These are phyloP conservation scores for Pythium periplocum DNA, from an alignment of 352 stramenopile genomes.

Conservation along the genomic window DNA sequence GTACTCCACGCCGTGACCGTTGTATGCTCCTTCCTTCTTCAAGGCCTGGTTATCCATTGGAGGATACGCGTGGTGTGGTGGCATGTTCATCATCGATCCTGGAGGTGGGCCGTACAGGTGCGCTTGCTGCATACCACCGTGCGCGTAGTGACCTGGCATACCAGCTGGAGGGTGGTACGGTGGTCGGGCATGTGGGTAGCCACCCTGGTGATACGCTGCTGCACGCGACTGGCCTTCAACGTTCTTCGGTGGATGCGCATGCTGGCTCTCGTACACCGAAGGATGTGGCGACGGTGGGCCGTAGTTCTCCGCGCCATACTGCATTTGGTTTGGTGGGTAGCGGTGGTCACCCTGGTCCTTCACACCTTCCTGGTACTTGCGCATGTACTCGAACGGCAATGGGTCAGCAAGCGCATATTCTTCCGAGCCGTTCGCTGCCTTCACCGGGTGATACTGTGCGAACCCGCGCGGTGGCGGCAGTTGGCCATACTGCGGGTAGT, in stretches of 20 bases:
- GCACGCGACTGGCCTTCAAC: conserved; percentile 16
- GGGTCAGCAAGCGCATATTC: conserved; percentile 69
- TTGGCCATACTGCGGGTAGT: conserved; percentile 19
- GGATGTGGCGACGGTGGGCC: conserved; percentile 16
- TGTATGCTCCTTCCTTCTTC: conserved; percentile 27
- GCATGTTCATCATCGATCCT: conserved; percentile 18
- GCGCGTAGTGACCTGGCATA: no score
- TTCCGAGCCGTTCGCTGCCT: conserved; percentile 21
- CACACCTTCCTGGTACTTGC: conserved; percentile 16
- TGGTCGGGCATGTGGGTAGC: no score
- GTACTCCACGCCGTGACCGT: conserved; percentile 4
- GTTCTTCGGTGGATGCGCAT: conserved; percentile 21
- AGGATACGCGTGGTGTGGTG: conserved; percentile 49
- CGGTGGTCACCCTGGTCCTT: conserved; percentile 22
- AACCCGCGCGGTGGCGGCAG: conserved; percentile 23
- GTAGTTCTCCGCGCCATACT: conserved; percentile 5
- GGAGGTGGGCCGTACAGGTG: conserved; percentile 15
- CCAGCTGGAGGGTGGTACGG: no score
- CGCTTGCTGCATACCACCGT: conserved; percentile 2
- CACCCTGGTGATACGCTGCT: conserved; percentile 7
- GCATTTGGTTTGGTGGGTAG: not conserved
- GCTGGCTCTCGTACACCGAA: conserved; percentile 20
- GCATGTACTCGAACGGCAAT: conserved; percentile 77
- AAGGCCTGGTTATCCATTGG: conserved; percentile 36
- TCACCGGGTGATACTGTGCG: conserved; percentile 18